A percentile compares a stretch with the other conserved stretches of the same genome.
phyloP scores from a whole-genome alignment of 768 basidiomycete species.

The Rhodotorula diobovata region DNA sequence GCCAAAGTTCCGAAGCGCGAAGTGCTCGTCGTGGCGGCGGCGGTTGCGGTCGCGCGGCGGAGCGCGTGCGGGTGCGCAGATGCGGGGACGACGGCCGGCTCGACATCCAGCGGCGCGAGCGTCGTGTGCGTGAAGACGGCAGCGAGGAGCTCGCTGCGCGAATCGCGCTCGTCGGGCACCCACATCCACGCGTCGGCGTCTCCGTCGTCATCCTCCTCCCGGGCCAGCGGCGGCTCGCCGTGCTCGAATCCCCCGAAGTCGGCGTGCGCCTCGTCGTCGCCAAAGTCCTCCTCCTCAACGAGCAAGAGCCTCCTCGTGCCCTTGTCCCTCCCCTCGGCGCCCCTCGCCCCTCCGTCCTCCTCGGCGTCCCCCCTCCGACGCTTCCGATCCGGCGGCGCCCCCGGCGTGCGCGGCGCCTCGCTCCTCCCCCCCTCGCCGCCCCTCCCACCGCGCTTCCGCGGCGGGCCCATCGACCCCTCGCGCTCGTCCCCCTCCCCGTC shows the following conservation, averaged over 20 bases:
- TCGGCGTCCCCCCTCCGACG: not conserved
- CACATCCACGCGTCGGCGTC: constrained; percentile 12
- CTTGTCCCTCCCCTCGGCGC: not conserved
- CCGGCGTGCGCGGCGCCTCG: not conserved
- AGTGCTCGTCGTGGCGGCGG: not conserved
- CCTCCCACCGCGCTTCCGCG: constrained; percentile 11
- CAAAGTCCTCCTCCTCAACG: not conserved
- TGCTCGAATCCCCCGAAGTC: not conserved
- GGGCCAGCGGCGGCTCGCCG: not conserved
- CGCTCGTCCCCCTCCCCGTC: not conserved
- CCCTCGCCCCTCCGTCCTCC: too few species aligned
- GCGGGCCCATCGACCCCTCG: constrained; percentile 29
- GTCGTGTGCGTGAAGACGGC: constrained; percentile 31
- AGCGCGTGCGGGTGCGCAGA: not conserved
- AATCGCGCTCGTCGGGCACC: constrained; percentile 14
- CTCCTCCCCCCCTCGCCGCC: not conserved
- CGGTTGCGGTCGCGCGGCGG: not conserved
- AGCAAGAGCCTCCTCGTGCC: not conserved
- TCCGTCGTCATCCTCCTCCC: not conserved
- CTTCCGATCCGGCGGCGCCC: too few species aligned
- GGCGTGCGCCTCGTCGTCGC: not conserved
- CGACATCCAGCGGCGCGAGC: constrained; percentile 8
- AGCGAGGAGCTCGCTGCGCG: constrained; percentile 16
- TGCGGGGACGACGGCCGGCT: not conserved
- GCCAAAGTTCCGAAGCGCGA: not conserved